phyloP scores from a whole-genome alignment of 805 yeast species.

The Metschnikowia cerradonensis region DNA sequence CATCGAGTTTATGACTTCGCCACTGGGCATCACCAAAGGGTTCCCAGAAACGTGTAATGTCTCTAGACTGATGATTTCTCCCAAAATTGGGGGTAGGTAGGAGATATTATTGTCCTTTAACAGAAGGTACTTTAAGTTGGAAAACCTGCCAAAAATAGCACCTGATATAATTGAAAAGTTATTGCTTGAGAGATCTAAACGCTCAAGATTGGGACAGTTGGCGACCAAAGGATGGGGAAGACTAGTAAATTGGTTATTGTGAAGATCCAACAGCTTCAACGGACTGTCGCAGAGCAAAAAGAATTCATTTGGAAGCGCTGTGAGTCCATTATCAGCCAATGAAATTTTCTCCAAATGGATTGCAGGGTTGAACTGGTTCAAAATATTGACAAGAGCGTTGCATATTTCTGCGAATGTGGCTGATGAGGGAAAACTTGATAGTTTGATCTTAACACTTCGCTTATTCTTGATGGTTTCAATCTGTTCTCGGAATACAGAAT shows the following conservation, averaged over 20 bases:
- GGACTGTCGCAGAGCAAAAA: conserved; percentile 9
- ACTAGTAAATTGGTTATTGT: conserved; percentile 50
- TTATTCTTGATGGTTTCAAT: conserved; percentile 10
- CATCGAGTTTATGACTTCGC: conserved; percentile 30
- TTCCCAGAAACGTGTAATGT: conserved; percentile 61
- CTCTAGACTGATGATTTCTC: conserved; percentile 48
- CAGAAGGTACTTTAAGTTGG: conserved; percentile 53
- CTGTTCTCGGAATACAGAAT: conserved; percentile 7
- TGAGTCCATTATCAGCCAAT: conserved; percentile 8
- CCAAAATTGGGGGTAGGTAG: conserved; percentile 50
- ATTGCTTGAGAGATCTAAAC: conserved; percentile 63
- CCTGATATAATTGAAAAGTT: conserved; percentile 45
- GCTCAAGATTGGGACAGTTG: conserved; percentile 47
- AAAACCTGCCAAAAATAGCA: conserved; percentile 36
- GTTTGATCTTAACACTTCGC: conserved; percentile 13
- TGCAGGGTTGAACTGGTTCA: conserved; percentile 7
- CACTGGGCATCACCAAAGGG: conserved; percentile 51
- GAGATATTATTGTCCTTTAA: conserved; percentile 56
- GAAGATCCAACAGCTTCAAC: conserved; percentile 56
- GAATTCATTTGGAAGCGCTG: conserved; percentile 12
- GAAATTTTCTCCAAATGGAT: conserved; percentile 12
- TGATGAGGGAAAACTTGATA: conserved; percentile 11
- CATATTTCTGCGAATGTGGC: conserved; percentile 9
- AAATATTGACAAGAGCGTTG: conserved; percentile 10
- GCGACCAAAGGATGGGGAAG: conserved; percentile 46